Conservation (phyloP, 2,329 filamentous ascomycete genomes). For the Fusarium decemcellulare region DNA sequence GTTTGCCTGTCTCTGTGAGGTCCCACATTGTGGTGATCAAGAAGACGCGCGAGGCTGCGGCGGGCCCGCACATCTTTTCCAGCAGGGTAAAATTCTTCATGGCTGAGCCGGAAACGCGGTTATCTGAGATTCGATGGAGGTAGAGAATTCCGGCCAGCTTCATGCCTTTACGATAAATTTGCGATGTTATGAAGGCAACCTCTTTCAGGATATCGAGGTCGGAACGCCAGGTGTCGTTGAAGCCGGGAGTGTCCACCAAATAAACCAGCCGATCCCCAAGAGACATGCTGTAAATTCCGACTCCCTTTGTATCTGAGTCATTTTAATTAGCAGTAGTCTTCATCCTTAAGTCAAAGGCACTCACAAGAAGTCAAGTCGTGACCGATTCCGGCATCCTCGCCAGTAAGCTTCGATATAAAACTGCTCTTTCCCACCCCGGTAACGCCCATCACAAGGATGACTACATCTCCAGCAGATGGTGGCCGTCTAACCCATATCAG, state of each 20-base stretch:
- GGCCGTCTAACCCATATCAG: no score
- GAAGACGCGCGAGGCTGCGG: neutral
- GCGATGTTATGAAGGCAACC: neutral
- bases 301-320: no score
- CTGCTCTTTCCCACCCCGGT: conserved; percentile 8
- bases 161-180: neutral
- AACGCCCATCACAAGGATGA: conserved; percentile 5
- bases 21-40: conserved; percentile 17
- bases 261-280: no score
- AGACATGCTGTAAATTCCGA: no score
- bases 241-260: conserved; percentile 13
- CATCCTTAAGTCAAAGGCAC: no score
- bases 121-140: conserved; percentile 17
- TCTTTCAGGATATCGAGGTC: conserved; percentile 10
- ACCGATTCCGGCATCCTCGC: neutral
- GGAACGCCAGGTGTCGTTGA: conserved; percentile 8
- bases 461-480: neutral
- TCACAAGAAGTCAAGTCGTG: no score
- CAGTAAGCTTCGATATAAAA: conserved; percentile 1
- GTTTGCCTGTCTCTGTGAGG: neutral
- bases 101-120: conserved; percentile 7
- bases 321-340: no score
- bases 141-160: conserved; percentile 1
- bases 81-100: conserved; percentile 3
- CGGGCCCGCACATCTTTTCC: conserved; percentile 11